Conservation (phyloP, 208 protist species). For the Acanthamoeba triangularis region DNA sequence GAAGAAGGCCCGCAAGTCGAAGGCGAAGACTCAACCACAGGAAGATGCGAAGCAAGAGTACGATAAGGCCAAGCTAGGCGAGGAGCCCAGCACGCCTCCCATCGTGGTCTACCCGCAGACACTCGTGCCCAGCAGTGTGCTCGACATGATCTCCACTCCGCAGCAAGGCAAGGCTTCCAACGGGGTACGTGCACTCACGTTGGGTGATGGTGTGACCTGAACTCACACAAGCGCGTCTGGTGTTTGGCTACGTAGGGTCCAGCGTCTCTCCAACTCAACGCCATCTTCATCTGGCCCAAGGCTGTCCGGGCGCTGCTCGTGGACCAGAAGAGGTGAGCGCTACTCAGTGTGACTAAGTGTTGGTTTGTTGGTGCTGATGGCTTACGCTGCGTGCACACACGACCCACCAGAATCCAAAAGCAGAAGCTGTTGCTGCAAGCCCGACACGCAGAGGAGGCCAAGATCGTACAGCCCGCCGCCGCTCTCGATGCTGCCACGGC, state of each 20-base stretch:
- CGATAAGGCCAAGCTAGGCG: background rate
- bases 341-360: background rate
- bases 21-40: background rate
- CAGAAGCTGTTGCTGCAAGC: slow-evolving; percentile 34
- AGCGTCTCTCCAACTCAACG: slow-evolving; percentile 41
- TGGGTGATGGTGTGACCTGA: no score
- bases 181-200: background rate
- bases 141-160: slow-evolving; percentile 57
- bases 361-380: background rate
- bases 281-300: slow-evolving; percentile 52
- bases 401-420: background rate
- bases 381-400: background rate
- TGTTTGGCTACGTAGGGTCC: background rate
- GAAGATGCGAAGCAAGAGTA: background rate
- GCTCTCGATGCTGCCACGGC: background rate
- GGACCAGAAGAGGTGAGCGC: background rate
- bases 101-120: slow-evolving; percentile 39
- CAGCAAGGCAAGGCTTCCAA: slow-evolving; percentile 25
- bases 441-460: slow-evolving; percentile 8
- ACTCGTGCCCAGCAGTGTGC: slow-evolving; percentile 50
- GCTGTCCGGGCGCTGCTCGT: background rate
- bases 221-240: background rate
- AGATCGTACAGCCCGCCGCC: slow-evolving; percentile 4
- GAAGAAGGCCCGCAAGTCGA: background rate
- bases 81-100: slow-evolving; percentile 10